phyloP scores from a whole-genome alignment of 345 rosid genomes.

The Salix suchowensis region DNA sequence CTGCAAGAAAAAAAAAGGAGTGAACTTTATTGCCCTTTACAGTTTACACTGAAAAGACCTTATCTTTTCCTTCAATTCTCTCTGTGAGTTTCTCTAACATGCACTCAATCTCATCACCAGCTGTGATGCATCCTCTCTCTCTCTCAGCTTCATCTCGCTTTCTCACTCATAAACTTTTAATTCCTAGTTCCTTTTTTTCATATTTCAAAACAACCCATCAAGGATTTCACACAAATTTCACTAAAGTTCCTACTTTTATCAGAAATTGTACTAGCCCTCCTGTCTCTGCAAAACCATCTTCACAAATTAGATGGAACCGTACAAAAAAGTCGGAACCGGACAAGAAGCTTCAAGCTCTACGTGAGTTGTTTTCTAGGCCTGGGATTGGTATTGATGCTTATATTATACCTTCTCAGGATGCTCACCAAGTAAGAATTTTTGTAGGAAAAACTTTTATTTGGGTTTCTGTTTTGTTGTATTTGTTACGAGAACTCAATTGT shows the following conservation, averaged over 20 bases:
- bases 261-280: conserved; percentile 40
- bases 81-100: conserved; percentile 5
- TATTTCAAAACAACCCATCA: conserved; percentile 23
- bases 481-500: not conserved
- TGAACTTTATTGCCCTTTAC: not conserved
- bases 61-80: conserved; percentile 1
- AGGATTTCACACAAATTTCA: conserved; percentile 10
- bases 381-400: conserved; percentile 87
- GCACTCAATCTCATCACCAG: conserved; percentile 39
- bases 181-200: conserved; percentile 32
- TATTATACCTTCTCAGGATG: conserved; percentile 91
- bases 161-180: conserved; percentile 25
- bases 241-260: conserved; percentile 25
- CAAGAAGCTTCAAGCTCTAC: conserved; percentile 66
- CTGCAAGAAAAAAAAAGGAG: not conserved
- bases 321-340: conserved; percentile 39
- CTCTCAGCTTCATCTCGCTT: conserved; percentile 35
- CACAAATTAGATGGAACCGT: conserved; percentile 45
- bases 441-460: not conserved
- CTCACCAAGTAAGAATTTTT: conserved; percentile 45
- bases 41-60: not conserved
- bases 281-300: conserved; percentile 71
- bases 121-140: conserved; percentile 43
- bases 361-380: conserved; percentile 58
- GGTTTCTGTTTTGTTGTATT: not conserved